phyloP scores from a whole-genome alignment of 768 basidiomycete genomes.

The Holtermanniella nyarrowii region DNA sequence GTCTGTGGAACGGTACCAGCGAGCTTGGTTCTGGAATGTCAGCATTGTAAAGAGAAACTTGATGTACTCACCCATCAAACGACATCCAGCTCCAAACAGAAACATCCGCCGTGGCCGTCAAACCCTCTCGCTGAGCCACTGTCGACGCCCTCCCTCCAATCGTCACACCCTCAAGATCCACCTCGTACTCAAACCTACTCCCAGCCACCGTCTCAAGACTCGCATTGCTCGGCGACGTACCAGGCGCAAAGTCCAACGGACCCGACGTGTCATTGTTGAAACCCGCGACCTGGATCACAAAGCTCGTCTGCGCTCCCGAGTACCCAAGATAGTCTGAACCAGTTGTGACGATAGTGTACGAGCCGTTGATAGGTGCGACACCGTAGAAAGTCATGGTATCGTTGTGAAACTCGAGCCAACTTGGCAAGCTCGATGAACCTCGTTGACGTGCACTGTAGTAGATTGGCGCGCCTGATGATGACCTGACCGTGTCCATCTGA shows the following conservation, averaged over 20 bases:
- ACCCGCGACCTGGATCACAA: constrained; percentile 48
- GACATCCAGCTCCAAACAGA: constrained; percentile 45
- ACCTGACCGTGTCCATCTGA: constrained; percentile 54
- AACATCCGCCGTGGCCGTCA: constrained; percentile 55
- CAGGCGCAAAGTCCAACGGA: constrained; percentile 45
- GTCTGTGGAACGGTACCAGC: constrained; percentile 55
- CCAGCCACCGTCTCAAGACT: constrained; percentile 59
- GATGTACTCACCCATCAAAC: constrained; percentile 47
- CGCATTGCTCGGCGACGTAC: constrained; percentile 15
- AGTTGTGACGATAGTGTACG: constrained; percentile 51
- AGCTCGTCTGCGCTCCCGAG: constrained; percentile 52
- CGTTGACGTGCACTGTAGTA: constrained; percentile 58
- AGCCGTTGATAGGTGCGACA: constrained; percentile 50
- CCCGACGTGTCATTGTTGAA: constrained; percentile 60
- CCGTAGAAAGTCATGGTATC: constrained; percentile 69
- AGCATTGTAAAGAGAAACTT: background rate
- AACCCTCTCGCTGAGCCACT: constrained; percentile 44
- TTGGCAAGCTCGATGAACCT: constrained; percentile 60
- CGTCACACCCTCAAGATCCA: constrained; percentile 41
- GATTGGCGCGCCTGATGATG: constrained; percentile 43
- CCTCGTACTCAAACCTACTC: constrained; percentile 48
- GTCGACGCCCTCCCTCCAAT: constrained; percentile 56
- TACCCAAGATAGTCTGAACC: constrained; percentile 72
- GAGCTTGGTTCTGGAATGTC: constrained; percentile 36
- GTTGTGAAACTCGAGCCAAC: constrained; percentile 66